A percentile compares a stretch with the other conserved stretches of the same genome.
Conservation (phyloP, 73 alveolate species). For the Paramecium sexaurelia region DNA sequence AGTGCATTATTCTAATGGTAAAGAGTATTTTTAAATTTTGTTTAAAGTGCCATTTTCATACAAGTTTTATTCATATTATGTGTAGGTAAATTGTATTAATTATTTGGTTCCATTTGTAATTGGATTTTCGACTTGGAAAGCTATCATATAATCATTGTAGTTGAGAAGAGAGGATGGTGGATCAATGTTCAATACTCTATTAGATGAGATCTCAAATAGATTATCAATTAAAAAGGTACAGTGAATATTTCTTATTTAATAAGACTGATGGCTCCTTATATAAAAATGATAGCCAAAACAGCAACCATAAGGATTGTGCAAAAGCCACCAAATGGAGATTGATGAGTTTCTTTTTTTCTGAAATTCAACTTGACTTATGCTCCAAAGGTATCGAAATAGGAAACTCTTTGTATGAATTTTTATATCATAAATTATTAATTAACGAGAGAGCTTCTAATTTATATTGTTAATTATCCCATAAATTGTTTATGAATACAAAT, state of each 20-base stretch:
- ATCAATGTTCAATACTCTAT: not conserved
- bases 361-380: conserved; percentile 31
- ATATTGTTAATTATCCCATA: not conserved
- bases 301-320: not conserved
- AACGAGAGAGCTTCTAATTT: not conserved
- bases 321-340: conserved; percentile 38
- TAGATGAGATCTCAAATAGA: not conserved
- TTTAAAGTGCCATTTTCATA: not conserved
- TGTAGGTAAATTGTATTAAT: not conserved
- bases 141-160: not conserved
- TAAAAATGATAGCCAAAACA: not conserved
- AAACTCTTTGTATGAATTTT: not conserved
- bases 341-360: not conserved
- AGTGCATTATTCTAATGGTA: not conserved
- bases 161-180: not conserved
- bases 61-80: not conserved
- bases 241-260: conserved; percentile 7
- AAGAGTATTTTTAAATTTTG: not conserved
- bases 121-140: not conserved
- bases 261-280: not conserved
- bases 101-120: not conserved
- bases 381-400: conserved; percentile 40
- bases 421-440: not conserved
- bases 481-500: not conserved
- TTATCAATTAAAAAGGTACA: not conserved